Evolutionary conservation across 345 rosid genomes (phyloP).

Genomic region (Citrus unshiu): DNA sequence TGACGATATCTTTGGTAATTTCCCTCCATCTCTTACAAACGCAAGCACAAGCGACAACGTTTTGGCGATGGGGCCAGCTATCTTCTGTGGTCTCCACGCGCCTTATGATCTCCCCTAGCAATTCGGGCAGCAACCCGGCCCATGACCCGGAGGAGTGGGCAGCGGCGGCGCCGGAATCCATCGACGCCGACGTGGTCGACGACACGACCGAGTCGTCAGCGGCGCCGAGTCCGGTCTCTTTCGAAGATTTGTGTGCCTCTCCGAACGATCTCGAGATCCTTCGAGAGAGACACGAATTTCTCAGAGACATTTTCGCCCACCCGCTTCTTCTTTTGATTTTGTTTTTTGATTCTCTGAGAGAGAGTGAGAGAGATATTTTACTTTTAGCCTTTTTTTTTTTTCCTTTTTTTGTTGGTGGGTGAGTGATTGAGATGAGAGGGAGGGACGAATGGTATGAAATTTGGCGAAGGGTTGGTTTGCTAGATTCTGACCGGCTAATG

Average conservation of each 20-base stretch:
- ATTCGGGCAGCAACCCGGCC: conserved; percentile 78
- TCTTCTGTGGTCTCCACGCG: conserved; percentile 75
- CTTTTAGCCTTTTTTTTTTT: background rate
- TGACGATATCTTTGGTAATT: conserved; percentile 52
- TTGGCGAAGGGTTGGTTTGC: background rate
- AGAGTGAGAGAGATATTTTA: background rate
- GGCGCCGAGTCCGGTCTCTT: background rate
- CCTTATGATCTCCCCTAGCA: conserved; percentile 69
- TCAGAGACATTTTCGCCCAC: conserved; percentile 43
- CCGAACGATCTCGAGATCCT: conserved; percentile 55
- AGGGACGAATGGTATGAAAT: background rate
- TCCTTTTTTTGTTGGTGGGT: background rate
- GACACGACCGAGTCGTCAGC: conserved; percentile 16
- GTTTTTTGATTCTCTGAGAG: background rate
- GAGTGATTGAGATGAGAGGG: background rate
- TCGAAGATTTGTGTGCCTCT: conserved; percentile 16
- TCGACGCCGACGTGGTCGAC: background rate
- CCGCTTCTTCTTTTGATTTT: background rate
- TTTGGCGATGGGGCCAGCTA: conserved; percentile 68
- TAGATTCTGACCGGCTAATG: background rate
- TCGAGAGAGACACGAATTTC: conserved; percentile 54
- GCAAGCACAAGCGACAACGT: conserved; percentile 71
- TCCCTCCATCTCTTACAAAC: conserved; percentile 92
- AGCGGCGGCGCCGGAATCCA: conserved; percentile 21
- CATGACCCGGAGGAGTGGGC: conserved; percentile 39